A percentile compares a stretch with the other conserved stretches of the same genome.
Evolutionary conservation across 345 rosid genomes (phyloP).

Genomic region (Rhizophora mangle): DNA sequence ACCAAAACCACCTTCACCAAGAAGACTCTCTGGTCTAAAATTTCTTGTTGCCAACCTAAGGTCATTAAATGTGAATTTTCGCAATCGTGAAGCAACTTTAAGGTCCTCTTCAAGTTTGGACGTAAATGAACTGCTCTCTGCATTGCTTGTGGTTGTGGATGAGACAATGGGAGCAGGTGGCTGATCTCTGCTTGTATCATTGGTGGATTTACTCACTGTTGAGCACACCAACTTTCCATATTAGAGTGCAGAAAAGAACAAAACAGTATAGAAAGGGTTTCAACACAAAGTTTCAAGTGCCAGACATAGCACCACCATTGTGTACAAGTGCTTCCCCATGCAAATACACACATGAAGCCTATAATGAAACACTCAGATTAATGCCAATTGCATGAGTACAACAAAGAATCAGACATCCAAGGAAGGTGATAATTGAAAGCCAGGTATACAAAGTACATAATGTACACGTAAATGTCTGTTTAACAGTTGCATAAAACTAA

Average conservation of each 20-base stretch:
- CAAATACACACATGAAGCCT: neutral
- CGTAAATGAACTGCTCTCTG: conserved; percentile 79
- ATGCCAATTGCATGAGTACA: neutral
- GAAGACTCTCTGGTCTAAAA: conserved; percentile 93
- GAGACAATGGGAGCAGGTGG: conserved; percentile 55
- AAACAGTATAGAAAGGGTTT: neutral
- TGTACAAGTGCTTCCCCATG: neutral
- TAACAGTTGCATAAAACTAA: too few relatives aligned
- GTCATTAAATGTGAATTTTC: conserved; percentile 86
- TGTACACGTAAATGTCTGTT: too few relatives aligned
- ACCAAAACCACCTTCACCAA: conserved; percentile 99
- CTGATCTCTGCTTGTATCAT: conserved; percentile 69
- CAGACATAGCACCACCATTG: neutral
- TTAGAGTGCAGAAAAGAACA: conserved; percentile 13
- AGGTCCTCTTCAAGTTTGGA: conserved; percentile 86
- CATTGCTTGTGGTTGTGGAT: conserved; percentile 75
- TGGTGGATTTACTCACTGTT: conserved; percentile 66
- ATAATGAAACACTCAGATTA: neutral
- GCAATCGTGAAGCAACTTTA: conserved; percentile 66
- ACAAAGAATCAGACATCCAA: neutral
- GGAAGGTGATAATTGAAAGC: neutral
- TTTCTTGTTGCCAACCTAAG: conserved; percentile 90
- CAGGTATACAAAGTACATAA: too few relatives aligned
- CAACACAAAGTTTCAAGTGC: neutral
- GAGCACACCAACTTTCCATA: conserved; percentile 18